phyloP scores from a whole-genome alignment of 345 rosid species.

The Mallotus nudiflorus region DNA sequence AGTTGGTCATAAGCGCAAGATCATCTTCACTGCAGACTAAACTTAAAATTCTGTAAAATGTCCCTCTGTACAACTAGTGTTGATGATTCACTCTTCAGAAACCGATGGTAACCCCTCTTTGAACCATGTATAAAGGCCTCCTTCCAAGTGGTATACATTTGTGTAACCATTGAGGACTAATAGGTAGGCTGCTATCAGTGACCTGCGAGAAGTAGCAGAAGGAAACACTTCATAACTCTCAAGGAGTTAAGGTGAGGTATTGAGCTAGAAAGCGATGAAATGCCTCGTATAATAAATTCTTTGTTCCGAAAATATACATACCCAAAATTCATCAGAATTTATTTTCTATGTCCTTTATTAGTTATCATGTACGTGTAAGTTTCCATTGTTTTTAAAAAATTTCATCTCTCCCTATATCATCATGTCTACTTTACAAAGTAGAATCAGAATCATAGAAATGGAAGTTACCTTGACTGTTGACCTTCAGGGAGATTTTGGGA shows the following conservation, averaged over 20 bases:
- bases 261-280: background rate
- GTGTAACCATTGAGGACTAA: constrained; percentile 83
- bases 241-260: background rate
- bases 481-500: constrained; percentile 91
- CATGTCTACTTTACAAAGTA: too few species aligned
- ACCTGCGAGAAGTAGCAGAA: constrained; percentile 50
- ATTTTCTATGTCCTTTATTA: too few species aligned
- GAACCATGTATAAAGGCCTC: constrained; percentile 81
- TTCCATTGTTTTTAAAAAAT: too few species aligned
- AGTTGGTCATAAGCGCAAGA: too few species aligned
- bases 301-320: too few species aligned
- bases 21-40: too few species aligned
- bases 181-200: constrained; percentile 93
- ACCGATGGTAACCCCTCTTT: constrained; percentile 75
- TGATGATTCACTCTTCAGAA: constrained; percentile 46
- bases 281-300: too few species aligned
- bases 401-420: too few species aligned
- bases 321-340: too few species aligned
- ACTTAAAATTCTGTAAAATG: constrained; percentile 40
- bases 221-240: background rate
- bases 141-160: constrained; percentile 89
- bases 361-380: too few species aligned
- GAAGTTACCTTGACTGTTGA: constrained; percentile 76
- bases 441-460: background rate
- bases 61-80: constrained; percentile 15